phyloP scores from a whole-genome alignment of 257 asterid genomes.

The Scutellaria baicalensis region DNA sequence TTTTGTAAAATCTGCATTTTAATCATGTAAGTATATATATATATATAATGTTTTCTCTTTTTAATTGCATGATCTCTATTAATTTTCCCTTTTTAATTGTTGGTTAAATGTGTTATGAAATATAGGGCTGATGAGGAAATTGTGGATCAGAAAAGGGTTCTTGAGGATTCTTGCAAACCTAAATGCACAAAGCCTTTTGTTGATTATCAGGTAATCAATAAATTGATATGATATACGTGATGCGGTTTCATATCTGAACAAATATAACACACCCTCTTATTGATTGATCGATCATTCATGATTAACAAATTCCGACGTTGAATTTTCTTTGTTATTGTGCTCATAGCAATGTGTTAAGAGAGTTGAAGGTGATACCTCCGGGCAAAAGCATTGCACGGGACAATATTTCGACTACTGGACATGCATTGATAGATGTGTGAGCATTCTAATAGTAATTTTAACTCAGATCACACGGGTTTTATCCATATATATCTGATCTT shows the following conservation, averaged over 20 bases:
- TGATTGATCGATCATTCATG: neutral
- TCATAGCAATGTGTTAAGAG: slow-evolving; percentile 16
- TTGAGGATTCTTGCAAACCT: slow-evolving; percentile 19
- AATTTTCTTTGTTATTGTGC: neutral
- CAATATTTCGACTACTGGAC: slow-evolving; percentile 33
- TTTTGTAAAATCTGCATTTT: neutral
- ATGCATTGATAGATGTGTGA: slow-evolving; percentile 24
- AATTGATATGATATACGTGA: too few relatives aligned
- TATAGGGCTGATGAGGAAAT: slow-evolving; percentile 10
- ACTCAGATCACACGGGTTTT: neutral
- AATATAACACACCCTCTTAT: neutral
- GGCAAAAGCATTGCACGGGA: slow-evolving; percentile 31
- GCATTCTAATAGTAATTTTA: neutral
- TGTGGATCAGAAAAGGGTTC: slow-evolving; percentile 17
- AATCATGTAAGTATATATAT: slow-evolving; percentile 7
- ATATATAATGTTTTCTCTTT: neutral
- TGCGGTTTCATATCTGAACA: too few relatives aligned
- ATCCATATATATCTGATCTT: neutral
- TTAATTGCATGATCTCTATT: neutral
- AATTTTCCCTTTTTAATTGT: neutral
- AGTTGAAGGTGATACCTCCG: slow-evolving; percentile 22
- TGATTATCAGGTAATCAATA: slow-evolving; percentile 17
- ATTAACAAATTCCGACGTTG: too few relatives aligned
- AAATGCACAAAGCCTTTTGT: slow-evolving; percentile 20
- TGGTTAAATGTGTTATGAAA: neutral